Evolutionary conservation across 148 eudicot genomes (phyloP).

Genomic region (Spergularia marina): DNA sequence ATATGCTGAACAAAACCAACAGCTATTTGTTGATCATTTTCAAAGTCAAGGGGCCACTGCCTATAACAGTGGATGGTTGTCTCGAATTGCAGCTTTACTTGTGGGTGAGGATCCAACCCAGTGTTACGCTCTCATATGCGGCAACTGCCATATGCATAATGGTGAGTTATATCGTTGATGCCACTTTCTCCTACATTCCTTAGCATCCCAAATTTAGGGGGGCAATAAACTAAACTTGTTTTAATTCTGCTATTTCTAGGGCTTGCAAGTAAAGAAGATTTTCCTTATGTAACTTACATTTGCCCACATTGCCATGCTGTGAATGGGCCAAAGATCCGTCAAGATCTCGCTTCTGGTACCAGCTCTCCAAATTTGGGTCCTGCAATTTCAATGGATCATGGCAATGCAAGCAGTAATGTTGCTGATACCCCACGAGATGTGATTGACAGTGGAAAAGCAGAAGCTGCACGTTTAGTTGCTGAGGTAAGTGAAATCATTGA

Average conservation of each 20-base stretch:
- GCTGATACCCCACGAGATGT: constrained; percentile 29
- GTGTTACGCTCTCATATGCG: constrained; percentile 89
- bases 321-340: constrained; percentile 63
- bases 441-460: constrained; percentile 25
- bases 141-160: constrained; percentile 95
- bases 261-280: constrained; percentile 93
- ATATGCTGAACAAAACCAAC: constrained; percentile 40
- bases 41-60: constrained; percentile 47
- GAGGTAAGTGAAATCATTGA: constrained; percentile 22
- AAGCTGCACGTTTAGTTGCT: constrained; percentile 23
- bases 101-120: constrained; percentile 98
- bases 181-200: background rate
- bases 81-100: constrained; percentile 82
- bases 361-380: constrained; percentile 30
- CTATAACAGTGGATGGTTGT: constrained; percentile 74
- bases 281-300: constrained; percentile 71
- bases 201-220: background rate
- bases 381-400: constrained; percentile 28
- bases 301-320: constrained; percentile 91
- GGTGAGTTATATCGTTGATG: constrained; percentile 46
- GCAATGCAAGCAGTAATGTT: constrained; percentile 17
- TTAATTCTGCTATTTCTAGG: constrained; percentile 41
- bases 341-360: constrained; percentile 33
- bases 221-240: background rate
- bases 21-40: constrained; percentile 62